Conservation (phyloP, 345 rosid genomes). For the Gossypium thurberi region DNA sequence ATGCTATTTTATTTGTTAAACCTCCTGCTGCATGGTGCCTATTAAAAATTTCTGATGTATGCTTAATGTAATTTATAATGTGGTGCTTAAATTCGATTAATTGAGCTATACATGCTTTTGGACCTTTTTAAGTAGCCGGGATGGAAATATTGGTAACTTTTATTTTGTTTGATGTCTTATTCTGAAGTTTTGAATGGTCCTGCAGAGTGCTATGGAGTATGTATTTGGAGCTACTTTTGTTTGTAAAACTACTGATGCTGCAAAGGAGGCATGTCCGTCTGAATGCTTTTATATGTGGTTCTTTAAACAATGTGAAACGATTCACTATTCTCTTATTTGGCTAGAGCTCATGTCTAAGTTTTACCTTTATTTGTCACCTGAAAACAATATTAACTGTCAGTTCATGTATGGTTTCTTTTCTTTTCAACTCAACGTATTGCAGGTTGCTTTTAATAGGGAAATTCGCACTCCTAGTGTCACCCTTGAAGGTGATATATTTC, state of each 20-base stretch:
- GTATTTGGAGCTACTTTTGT: constrained; percentile 93
- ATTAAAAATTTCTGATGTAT: not conserved
- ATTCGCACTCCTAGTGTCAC: constrained; percentile 78
- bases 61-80: too few relatives aligned
- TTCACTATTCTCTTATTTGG: not conserved
- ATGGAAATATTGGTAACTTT: constrained; percentile 1
- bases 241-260: constrained; percentile 77
- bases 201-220: constrained; percentile 91
- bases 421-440: constrained; percentile 17
- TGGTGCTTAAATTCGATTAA: not conserved
- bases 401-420: not conserved
- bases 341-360: not conserved
- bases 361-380: not conserved
- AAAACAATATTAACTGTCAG: not conserved
- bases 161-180: constrained; percentile 2
- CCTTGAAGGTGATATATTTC: constrained; percentile 90
- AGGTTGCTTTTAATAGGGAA: constrained; percentile 80
- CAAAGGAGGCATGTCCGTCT: constrained; percentile 60
- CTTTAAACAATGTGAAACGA: constrained; percentile 4
- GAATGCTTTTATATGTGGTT: not conserved
- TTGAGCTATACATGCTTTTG: not conserved
- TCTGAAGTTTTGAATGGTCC: constrained; percentile 15
- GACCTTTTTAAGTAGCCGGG: not conserved
- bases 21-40: not conserved
- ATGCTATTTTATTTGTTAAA: constrained; percentile 13